Conservation (phyloP, 73 alveolate species). For the Loxodes magnus region DNA sequence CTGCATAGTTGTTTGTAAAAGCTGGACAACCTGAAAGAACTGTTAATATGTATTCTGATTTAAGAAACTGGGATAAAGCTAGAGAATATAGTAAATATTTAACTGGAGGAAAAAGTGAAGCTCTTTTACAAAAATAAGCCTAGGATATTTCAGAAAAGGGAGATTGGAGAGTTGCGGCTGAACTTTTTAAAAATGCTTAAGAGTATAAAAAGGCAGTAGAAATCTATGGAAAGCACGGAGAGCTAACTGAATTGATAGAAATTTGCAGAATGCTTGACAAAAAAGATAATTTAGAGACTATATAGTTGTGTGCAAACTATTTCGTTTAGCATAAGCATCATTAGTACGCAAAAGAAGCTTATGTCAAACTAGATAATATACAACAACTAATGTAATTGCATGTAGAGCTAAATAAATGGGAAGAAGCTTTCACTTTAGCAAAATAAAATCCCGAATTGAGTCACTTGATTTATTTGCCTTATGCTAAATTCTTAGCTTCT, state of each 20-base stretch:
- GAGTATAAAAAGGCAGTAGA: slow-evolving; percentile 74
- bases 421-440: slow-evolving; percentile 78
- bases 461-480: slow-evolving; percentile 59
- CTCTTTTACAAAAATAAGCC: slow-evolving; percentile 61
- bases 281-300: slow-evolving; percentile 53
- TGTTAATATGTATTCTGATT: slow-evolving; percentile 59
- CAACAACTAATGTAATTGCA: slow-evolving; percentile 70
- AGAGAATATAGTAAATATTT: slow-evolving; percentile 48
- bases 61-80: slow-evolving; percentile 76
- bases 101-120: slow-evolving; percentile 31
- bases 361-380: slow-evolving; percentile 66
- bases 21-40: slow-evolving; percentile 64
- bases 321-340: slow-evolving; percentile 71
- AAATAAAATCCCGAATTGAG: slow-evolving; percentile 57
- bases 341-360: slow-evolving; percentile 82
- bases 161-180: slow-evolving; percentile 81
- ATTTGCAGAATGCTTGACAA: slow-evolving; percentile 70
- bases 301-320: slow-evolving; percentile 80
- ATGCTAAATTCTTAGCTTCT: slow-evolving; percentile 77
- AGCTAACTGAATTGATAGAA: slow-evolving; percentile 63
- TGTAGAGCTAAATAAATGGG: slow-evolving; percentile 89
- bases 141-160: slow-evolving; percentile 64
- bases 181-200: slow-evolving; percentile 52
- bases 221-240: slow-evolving; percentile 68
- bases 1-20: slow-evolving; percentile 54